phyloP scores from a whole-genome alignment of 164 flowering plant species.

The Santalum album region DNA sequence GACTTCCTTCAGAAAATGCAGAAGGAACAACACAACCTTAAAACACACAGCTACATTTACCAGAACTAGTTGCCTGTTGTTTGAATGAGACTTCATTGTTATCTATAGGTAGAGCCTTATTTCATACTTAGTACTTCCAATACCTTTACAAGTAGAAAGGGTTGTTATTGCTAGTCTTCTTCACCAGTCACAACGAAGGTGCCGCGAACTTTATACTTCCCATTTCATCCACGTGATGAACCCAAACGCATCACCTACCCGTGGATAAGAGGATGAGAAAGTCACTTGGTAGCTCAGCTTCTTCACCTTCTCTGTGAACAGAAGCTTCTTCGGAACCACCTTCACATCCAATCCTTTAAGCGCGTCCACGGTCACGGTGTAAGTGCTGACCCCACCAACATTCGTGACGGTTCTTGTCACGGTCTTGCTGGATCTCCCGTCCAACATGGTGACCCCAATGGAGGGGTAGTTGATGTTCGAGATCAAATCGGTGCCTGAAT shows the following conservation, averaged over 20 bases:
- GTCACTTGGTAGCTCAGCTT: slow-evolving; percentile 45
- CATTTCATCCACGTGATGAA: slow-evolving; percentile 42
- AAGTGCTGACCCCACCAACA: slow-evolving; percentile 36
- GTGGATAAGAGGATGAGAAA: slow-evolving; percentile 23
- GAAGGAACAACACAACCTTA: too few species aligned
- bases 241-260: slow-evolving; percentile 24
- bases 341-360: slow-evolving; percentile 36
- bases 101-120: too few species aligned
- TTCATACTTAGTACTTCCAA: too few species aligned
- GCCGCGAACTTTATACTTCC: slow-evolving; percentile 31
- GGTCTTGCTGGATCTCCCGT: slow-evolving; percentile 24
- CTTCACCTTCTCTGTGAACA: slow-evolving; percentile 31
- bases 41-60: too few species aligned
- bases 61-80: too few species aligned
- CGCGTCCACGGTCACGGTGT: slow-evolving; percentile 30
- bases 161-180: not conserved
- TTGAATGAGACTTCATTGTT: too few species aligned
- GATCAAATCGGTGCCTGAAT: slow-evolving; percentile 30
- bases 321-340: slow-evolving; percentile 43
- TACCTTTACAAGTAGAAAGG: too few species aligned
- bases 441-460: slow-evolving; percentile 42
- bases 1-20: too few species aligned
- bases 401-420: slow-evolving; percentile 58
- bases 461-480: slow-evolving; percentile 81
- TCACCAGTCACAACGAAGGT: slow-evolving; percentile 23